Evolutionary conservation across 2,329 filamentous ascomycete genomes (phyloP).

Genomic region (Ophiostoma ulmi): DNA sequence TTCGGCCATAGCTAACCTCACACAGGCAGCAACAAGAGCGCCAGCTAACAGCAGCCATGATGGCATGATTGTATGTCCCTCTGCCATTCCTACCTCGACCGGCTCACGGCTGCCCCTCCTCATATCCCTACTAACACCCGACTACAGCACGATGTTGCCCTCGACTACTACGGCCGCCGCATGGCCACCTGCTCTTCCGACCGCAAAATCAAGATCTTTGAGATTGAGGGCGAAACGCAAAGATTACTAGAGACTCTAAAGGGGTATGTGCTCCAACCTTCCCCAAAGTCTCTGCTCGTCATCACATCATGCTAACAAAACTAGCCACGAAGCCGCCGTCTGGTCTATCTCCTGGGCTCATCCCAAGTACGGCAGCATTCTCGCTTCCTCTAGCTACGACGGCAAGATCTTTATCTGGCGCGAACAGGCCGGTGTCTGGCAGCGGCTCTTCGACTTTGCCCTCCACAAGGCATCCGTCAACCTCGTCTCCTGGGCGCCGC

Average conservation of each 20-base stretch:
- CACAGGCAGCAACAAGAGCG: conserved; percentile 47
- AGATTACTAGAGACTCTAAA: conserved; percentile 87
- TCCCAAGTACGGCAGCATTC: conserved; percentile 96
- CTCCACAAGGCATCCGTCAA: conserved; percentile 96
- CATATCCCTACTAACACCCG: background rate
- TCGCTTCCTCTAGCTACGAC: conserved; percentile 92
- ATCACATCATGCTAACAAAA: background rate
- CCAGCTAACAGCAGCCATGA: conserved; percentile 84
- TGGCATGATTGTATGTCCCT: conserved; percentile 92
- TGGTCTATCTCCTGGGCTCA: conserved; percentile 99
- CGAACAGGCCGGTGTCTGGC: conserved; percentile 72
- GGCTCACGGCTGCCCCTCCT: background rate
- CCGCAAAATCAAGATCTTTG: conserved; percentile 98
- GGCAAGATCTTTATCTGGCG: conserved; percentile 99
- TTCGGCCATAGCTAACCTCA: background rate
- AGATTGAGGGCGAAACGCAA: conserved; percentile 90
- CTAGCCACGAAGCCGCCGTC: conserved; percentile 89
- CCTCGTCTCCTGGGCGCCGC: conserved; percentile 94
- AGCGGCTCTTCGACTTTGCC: conserved; percentile 86
- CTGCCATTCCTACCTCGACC: background rate
- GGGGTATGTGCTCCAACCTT: conserved; percentile 55
- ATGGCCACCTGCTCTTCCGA: conserved; percentile 97
- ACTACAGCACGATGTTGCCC: conserved; percentile 83
- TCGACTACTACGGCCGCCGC: conserved; percentile 96
- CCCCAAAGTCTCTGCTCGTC: background rate